phyloP scores from a whole-genome alignment of 805 yeast species.

The Zygotorulaspora chibaensis region DNA sequence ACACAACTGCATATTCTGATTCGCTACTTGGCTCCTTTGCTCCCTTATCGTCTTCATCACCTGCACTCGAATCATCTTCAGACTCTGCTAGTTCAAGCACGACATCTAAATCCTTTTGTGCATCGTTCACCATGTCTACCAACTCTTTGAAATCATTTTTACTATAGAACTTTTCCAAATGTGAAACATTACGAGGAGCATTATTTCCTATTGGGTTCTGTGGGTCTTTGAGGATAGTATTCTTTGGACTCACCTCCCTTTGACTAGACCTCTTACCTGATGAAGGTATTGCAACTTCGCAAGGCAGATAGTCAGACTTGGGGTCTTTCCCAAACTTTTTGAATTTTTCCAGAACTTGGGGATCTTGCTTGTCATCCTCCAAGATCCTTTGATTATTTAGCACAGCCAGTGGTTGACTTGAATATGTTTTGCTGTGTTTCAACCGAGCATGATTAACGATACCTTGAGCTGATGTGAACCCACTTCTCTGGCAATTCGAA shows the following conservation, averaged over 20 bases:
- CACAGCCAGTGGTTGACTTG: conserved; percentile 73
- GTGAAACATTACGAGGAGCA: conserved; percentile 12
- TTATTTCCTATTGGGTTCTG: background rate
- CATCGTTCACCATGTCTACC: conserved; percentile 28
- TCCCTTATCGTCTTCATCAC: conserved; percentile 5
- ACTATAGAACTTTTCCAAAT: conserved; percentile 26
- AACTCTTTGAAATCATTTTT: conserved; percentile 29
- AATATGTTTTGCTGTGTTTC: conserved; percentile 66
- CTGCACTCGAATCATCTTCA: conserved; percentile 12
- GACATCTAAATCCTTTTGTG: conserved; percentile 27
- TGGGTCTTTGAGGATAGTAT: background rate
- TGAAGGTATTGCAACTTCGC: conserved; percentile 26
- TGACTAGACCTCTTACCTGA: conserved; percentile 7
- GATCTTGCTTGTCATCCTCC: conserved; percentile 26
- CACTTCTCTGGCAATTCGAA: conserved; percentile 59
- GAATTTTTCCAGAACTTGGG: conserved; percentile 26
- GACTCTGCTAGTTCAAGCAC: conserved; percentile 17
- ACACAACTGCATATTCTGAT: conserved; percentile 1
- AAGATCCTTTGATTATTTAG: conserved; percentile 56
- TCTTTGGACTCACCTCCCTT: conserved; percentile 11
- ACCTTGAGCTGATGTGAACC: conserved; percentile 77
- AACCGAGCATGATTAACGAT: conserved; percentile 72
- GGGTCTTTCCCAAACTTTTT: conserved; percentile 27
- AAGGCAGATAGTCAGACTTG: conserved; percentile 26
- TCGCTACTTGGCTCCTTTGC: background rate